A percentile compares a stretch with the other conserved stretches of the same genome.
Conservation (phyloP, 805 yeast genomes). For the Myxozyma neotropica region DNA sequence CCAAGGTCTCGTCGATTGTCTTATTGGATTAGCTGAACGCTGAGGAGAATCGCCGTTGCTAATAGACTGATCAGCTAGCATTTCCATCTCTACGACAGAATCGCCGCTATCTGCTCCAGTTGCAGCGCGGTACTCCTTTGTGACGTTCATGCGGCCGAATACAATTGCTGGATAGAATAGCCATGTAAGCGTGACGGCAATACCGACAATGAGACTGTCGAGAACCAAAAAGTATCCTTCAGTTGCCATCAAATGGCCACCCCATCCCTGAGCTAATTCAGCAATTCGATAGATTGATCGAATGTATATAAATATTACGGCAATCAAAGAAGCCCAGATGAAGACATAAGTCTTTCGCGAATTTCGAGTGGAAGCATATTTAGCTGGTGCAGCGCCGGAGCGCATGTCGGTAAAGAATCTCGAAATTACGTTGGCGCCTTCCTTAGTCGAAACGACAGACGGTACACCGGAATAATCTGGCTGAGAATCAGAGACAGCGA, state of each 20-base stretch:
- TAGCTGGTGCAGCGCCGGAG: conserved; percentile 5
- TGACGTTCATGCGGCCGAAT: conserved; percentile 16
- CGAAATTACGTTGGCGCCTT: not conserved
- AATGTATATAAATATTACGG: conserved; percentile 51
- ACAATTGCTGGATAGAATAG: conserved; percentile 26
- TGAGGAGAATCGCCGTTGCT: no score
- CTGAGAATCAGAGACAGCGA: not conserved
- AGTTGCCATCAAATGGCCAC: conserved; percentile 58
- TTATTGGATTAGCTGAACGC: no score
- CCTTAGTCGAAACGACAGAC: not conserved
- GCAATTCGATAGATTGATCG: conserved; percentile 70
- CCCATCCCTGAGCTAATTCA: conserved; percentile 68
- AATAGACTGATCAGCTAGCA: no score
- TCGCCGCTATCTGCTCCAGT: not conserved
- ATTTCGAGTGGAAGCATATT: conserved; percentile 14
- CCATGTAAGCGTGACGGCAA: conserved; percentile 40
- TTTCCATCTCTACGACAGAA: not conserved
- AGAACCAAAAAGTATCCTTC: conserved; percentile 57
- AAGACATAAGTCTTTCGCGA: not conserved
- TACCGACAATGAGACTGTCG: conserved; percentile 58
- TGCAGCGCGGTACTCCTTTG: not conserved
- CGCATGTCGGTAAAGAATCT: not conserved
- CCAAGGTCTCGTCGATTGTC: no score
- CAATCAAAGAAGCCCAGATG: not conserved
- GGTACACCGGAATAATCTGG: not conserved